Conservation (phyloP, 2,329 filamentous ascomycete species). For the Fusarium sacchari region DNA sequence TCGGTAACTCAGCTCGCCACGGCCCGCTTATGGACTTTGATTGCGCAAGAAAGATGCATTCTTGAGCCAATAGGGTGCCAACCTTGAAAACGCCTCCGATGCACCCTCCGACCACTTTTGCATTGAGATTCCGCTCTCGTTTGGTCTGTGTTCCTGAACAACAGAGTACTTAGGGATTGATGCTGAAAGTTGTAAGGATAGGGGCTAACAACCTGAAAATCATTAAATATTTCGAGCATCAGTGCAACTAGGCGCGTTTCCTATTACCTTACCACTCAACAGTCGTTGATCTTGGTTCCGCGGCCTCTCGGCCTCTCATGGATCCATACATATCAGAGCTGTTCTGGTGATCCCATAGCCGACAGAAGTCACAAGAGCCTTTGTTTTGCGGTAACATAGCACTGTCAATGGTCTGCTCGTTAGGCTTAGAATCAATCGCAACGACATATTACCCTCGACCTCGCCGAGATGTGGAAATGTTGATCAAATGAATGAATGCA, state of each 20-base stretch:
- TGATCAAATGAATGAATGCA: neutral
- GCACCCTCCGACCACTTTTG: conserved; percentile 16
- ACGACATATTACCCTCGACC: neutral
- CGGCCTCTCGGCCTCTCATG: neutral
- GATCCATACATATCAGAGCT: neutral
- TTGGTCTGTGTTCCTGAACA: conserved; percentile 27
- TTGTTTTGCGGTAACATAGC: neutral
- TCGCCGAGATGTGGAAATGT: neutral
- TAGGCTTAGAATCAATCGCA: neutral
- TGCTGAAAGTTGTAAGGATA: neutral
- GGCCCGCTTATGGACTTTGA: conserved; percentile 28
- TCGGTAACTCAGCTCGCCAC: conserved; percentile 28
- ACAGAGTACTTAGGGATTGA: neutral
- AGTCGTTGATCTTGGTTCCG: neutral
- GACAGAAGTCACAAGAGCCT: conserved; percentile 2
- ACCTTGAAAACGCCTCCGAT: conserved; percentile 20
- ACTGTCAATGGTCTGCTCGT: neutral
- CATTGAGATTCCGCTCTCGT: neutral
- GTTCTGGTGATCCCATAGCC: neutral
- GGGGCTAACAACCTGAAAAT: neutral
- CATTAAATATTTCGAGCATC: neutral
- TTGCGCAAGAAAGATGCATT: neutral
- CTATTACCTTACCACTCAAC: too few species aligned
- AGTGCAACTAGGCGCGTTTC: neutral
- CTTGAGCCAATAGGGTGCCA: conserved; percentile 20